phyloP scores from a whole-genome alignment of 2,329 filamentous ascomycete genomes.

The Talaromyces islandicus region DNA sequence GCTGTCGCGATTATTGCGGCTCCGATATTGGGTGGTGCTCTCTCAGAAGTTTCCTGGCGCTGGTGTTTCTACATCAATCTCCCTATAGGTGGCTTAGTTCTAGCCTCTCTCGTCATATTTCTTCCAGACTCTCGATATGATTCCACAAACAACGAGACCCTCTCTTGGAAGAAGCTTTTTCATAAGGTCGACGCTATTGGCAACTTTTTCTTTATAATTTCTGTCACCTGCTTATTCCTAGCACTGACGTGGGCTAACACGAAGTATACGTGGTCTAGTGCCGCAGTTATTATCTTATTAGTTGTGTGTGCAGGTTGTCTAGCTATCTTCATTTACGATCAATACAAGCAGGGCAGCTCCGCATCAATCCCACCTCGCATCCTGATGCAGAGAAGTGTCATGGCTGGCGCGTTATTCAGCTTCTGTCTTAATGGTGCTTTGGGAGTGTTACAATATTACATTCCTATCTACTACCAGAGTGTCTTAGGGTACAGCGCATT shows the following conservation, averaged over 20 bases:
- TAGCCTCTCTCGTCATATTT: not conserved
- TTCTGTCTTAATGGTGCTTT: slow-evolving; percentile 1
- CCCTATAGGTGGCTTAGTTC: not conserved
- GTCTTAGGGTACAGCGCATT: slow-evolving; percentile 1
- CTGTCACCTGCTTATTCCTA: slow-evolving; percentile 3
- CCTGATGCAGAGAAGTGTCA: slow-evolving; percentile 4
- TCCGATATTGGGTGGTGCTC: slow-evolving; percentile 35
- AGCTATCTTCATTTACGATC: slow-evolving; percentile 5
- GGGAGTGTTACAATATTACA: slow-evolving; percentile 7
- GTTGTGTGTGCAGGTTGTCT: slow-evolving; percentile 1
- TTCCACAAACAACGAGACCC: not conserved
- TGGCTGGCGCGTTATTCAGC: slow-evolving; percentile 8
- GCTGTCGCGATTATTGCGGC: slow-evolving; percentile 44
- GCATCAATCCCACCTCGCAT: slow-evolving; percentile 4
- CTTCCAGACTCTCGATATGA: not conserved
- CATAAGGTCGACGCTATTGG: slow-evolving; percentile 3
- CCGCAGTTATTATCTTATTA: not conserved
- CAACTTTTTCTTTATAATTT: slow-evolving; percentile 4
- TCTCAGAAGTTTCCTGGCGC: slow-evolving; percentile 36
- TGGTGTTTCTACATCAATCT: slow-evolving; percentile 53
- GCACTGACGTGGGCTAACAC: slow-evolving; percentile 7
- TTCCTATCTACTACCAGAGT: slow-evolving; percentile 8
- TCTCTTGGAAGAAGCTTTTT: not conserved
- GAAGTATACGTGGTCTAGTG: slow-evolving; percentile 7
- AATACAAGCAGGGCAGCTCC: not conserved